A percentile compares a stretch with the other conserved stretches of the same genome.
Evolutionary conservation across 352 stramenopile species (phyloP).

Genomic region (Phytophthora parvispora): DNA sequence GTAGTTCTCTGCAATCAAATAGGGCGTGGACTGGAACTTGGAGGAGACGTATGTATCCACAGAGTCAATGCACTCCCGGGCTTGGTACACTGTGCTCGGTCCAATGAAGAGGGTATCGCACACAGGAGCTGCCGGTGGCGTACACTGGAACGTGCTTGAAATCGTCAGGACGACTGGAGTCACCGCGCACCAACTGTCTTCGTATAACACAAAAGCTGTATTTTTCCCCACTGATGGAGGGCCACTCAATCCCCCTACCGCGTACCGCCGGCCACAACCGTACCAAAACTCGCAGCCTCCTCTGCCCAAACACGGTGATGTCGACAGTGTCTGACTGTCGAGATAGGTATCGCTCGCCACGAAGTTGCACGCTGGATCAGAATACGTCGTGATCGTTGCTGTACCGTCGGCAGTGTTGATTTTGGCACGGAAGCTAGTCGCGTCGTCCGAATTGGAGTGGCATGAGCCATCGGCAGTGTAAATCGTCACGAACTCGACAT

Average conservation of each 20-base stretch:
- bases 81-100: constrained; percentile 3
- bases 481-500: constrained; percentile 4
- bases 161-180: constrained; percentile 2
- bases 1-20: constrained; percentile 18
- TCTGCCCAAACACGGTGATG: constrained; percentile 4
- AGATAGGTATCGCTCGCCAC: constrained; percentile 1
- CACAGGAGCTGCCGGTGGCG: not conserved
- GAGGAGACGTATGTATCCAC: not conserved
- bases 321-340: constrained; percentile 5
- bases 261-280: not conserved
- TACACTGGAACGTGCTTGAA: constrained; percentile 1
- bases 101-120: constrained; percentile 6
- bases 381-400: constrained; percentile 6
- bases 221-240: constrained; percentile 2
- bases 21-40: constrained; percentile 5
- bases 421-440: constrained; percentile 3
- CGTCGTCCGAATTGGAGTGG: not conserved
- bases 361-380: constrained; percentile 1
- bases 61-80: constrained; percentile 6
- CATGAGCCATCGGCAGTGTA: constrained; percentile 13
- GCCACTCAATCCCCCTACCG: constrained; percentile 2
- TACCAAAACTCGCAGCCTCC: constrained; percentile 1
- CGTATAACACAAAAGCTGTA: constrained; percentile 6
- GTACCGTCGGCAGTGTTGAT: constrained; percentile 8
- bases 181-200: constrained; percentile 10